Evolutionary conservation across 2,329 filamentous ascomycete genomes (phyloP).

Genomic region (Aspergillus quadricinctus): DNA sequence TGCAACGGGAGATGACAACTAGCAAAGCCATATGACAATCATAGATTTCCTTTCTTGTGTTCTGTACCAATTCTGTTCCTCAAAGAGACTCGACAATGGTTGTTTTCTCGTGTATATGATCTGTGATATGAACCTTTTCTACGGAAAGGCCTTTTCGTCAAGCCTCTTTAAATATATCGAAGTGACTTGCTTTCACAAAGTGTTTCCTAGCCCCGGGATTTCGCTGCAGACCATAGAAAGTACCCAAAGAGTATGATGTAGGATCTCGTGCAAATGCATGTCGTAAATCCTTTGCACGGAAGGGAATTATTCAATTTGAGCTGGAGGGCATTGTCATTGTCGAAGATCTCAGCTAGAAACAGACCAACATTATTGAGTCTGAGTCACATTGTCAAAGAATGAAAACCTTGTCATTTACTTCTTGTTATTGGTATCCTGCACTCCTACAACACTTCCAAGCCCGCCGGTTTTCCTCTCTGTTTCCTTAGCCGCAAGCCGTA

Average conservation of each 20-base stretch:
- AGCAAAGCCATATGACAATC: conserved; percentile 1
- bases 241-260: not conserved
- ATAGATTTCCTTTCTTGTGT: conserved; percentile 9
- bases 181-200: not conserved
- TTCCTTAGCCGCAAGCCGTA: conserved; percentile 47
- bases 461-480: conserved; percentile 29
- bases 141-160: not conserved
- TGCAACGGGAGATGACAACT: conserved; percentile 9
- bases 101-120: not conserved
- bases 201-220: not conserved
- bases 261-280: not conserved
- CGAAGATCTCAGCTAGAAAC: not conserved
- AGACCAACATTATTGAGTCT: not conserved
- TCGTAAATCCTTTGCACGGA: not conserved
- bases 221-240: not conserved
- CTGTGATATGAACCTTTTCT: not conserved
- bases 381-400: not conserved
- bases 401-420: conserved; percentile 5
- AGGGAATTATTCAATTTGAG: not conserved
- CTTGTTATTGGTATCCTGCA: conserved; percentile 12
- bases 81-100: not conserved
- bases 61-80: not conserved
- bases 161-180: not conserved
- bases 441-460: conserved; percentile 16
- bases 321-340: too few relatives aligned